Percentiles rank a stretch among this genome's conserved stretches.
Conservation (phyloP, 2,329 filamentous ascomycete species). For the Pseudopyricularia javanii region DNA sequence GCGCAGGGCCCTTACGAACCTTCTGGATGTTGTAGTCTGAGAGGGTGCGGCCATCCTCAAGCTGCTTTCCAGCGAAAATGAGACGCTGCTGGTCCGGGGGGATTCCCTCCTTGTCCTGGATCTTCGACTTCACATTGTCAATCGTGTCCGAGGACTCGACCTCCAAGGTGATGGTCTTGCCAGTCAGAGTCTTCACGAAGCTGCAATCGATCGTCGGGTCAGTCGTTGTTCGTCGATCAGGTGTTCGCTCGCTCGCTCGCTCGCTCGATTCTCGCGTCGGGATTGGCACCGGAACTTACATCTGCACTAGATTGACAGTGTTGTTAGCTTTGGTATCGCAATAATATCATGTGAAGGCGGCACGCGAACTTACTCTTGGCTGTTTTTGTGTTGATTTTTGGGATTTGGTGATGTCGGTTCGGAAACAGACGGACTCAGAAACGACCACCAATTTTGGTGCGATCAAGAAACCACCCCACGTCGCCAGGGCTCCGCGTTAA, state of each 20-base stretch:
- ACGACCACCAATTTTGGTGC: conserved; percentile 9
- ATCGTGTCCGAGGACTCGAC: conserved; percentile 99
- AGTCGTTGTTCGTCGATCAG: conserved; percentile 11
- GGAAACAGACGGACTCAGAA: neutral
- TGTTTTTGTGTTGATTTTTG: conserved; percentile 4
- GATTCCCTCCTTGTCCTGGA: conserved; percentile 98
- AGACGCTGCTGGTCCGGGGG: conserved; percentile 98
- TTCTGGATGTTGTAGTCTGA: conserved; percentile 99
- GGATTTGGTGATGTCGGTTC: conserved; percentile 5
- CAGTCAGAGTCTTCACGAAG: conserved; percentile 83
- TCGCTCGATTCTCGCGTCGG: neutral
- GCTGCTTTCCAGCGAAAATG: conserved; percentile 99
- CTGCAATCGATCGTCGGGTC: conserved; percentile 62
- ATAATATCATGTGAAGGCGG: neutral
- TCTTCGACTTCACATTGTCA: conserved; percentile 99
- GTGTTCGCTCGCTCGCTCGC: neutral
- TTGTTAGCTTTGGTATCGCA: conserved; percentile 10
- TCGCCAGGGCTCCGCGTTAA: conserved; percentile 1
- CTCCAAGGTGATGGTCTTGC: conserved; percentile 99
- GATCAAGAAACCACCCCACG: conserved; percentile 2
- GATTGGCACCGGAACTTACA: conserved; percentile 50
- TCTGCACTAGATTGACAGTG: conserved; percentile 58
- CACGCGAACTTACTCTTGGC: conserved; percentile 11
- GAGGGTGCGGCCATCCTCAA: conserved; percentile 97
- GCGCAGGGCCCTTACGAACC: too few relatives aligned